These are phyloP conservation scores for Phaeosphaeriaceae sp. DNA, from an alignment of 2,329 filamentous ascomycete genomes.

Conservation along the genomic window DNA sequence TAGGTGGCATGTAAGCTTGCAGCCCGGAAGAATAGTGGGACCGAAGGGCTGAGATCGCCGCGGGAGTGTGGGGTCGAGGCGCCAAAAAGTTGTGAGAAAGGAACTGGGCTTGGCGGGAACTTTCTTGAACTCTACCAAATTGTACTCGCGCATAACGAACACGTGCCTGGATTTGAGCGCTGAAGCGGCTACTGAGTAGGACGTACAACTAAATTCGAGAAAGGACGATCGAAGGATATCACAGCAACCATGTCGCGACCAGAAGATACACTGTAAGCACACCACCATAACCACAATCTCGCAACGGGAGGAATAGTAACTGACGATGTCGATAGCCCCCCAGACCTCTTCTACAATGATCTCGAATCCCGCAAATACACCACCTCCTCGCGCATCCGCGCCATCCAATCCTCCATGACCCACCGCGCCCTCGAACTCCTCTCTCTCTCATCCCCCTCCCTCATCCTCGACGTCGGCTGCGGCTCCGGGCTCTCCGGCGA, in stretches of 20 bases:
- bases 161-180: too few species aligned
- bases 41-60: slow-evolving; percentile 12
- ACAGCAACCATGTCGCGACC: slow-evolving; percentile 84
- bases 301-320: slow-evolving; percentile 15
- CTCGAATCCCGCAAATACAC: slow-evolving; percentile 96
- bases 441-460: slow-evolving; percentile 75
- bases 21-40: slow-evolving; percentile 19
- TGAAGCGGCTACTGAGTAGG: too few species aligned
- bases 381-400: slow-evolving; percentile 91
- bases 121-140: not conserved
- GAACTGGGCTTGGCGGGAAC: slow-evolving; percentile 19
- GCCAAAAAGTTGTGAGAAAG: slow-evolving; percentile 34
- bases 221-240: not conserved
- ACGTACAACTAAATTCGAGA: too few species aligned
- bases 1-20: slow-evolving; percentile 28
- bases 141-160: not conserved
- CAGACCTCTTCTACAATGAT: slow-evolving; percentile 98
- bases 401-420: slow-evolving; percentile 95
- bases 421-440: slow-evolving; percentile 91
- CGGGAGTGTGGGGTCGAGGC: slow-evolving; percentile 6
- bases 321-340: slow-evolving; percentile 66
- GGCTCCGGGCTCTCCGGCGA: slow-evolving; percentile 94
- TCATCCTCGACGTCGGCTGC: slow-evolving; percentile 97
- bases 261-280: slow-evolving; percentile 84
- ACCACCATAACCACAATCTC: slow-evolving; percentile 12